Conservation (phyloP, 2,329 filamentous ascomycete genomes). For the Penicillium sp. region DNA sequence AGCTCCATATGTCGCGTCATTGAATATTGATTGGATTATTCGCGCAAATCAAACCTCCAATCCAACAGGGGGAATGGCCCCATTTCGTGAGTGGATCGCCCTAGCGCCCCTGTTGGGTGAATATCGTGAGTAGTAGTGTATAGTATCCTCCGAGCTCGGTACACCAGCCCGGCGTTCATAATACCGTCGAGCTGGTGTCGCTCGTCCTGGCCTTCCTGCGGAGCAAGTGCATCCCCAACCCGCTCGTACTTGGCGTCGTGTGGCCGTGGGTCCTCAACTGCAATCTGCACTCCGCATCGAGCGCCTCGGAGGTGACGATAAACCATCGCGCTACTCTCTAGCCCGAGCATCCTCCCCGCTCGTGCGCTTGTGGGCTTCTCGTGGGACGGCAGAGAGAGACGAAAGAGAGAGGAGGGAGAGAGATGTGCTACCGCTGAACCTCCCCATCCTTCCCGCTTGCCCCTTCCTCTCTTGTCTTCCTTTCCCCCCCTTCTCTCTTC, state of each 20-base stretch:
- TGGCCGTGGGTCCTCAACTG: no score
- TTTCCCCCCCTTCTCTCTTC: neutral
- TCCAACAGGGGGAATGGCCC: conserved; percentile 5
- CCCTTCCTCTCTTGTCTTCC: conserved; percentile 2
- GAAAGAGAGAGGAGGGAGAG: no score
- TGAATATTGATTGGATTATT: conserved; percentile 14
- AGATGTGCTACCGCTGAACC: conserved; percentile 17
- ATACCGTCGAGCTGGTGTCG: neutral
- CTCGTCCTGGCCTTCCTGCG: no score
- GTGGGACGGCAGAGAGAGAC: conserved; percentile 25
- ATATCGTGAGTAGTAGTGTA: no score
- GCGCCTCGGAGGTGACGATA: conserved; percentile 2
- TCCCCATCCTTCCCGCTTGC: conserved; percentile 6
- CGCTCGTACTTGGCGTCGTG: no score
- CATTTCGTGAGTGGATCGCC: conserved; percentile 15
- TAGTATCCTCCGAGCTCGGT: no score
- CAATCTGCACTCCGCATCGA: conserved; percentile 3
- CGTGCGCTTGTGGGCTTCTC: conserved; percentile 9
- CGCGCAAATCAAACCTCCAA: conserved; percentile 12
- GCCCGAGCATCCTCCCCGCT: conserved; percentile 11
- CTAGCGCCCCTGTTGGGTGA: conserved; percentile 7
- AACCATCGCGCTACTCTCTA: conserved; percentile 4
- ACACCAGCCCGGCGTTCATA: neutral
- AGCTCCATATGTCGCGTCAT: neutral
- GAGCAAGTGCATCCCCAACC: no score